These are phyloP conservation scores for Nemania diffusa DNA, from an alignment of 2,329 filamentous ascomycete species.

Conservation along the genomic window DNA sequence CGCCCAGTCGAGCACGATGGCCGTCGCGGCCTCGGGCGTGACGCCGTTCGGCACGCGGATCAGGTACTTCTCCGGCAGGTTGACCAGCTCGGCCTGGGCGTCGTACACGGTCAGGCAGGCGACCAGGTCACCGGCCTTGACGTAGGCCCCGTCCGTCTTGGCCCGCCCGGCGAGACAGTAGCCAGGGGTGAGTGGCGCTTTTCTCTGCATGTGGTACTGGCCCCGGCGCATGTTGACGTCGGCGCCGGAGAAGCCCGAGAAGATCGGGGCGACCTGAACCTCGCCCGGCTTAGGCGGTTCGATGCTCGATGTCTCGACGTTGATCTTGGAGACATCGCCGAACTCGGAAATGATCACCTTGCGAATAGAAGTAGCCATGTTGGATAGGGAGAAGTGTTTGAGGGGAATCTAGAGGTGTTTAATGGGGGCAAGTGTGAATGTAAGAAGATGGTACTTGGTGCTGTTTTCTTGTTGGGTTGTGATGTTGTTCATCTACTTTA, in stretches of 20 bases:
- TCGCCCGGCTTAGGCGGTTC: constrained; percentile 22
- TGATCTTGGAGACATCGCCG: constrained; percentile 33
- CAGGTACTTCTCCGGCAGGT: constrained; percentile 59
- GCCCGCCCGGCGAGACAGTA: constrained; percentile 60
- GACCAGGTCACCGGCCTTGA: constrained; percentile 51
- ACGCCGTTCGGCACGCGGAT: constrained; percentile 55
- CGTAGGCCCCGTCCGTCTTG: constrained; percentile 49
- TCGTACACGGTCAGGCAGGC: constrained; percentile 54
- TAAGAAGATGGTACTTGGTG: neutral
- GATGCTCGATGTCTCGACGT: constrained; percentile 25
- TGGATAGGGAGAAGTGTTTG: neutral
- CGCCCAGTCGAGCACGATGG: constrained; percentile 59
- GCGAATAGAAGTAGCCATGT: constrained; percentile 30
- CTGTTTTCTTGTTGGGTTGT: neutral
- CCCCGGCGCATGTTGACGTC: constrained; percentile 63
- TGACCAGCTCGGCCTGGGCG: constrained; percentile 57
- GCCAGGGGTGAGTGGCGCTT: constrained; percentile 60
- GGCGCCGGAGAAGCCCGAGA: constrained; percentile 57
- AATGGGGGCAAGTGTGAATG: neutral
- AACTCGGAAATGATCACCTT: constrained; percentile 34
- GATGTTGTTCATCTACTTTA: constrained; percentile 6
- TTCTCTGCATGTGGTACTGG: constrained; percentile 57
- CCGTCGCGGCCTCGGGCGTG: constrained; percentile 54
- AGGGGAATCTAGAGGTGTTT: neutral
- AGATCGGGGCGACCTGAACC: constrained; percentile 31